Percentiles rank a stretch among this genome's conserved stretches.
phyloP scores from a whole-genome alignment of 1,139 yeast species.

The Yamadazyma oceani region DNA sequence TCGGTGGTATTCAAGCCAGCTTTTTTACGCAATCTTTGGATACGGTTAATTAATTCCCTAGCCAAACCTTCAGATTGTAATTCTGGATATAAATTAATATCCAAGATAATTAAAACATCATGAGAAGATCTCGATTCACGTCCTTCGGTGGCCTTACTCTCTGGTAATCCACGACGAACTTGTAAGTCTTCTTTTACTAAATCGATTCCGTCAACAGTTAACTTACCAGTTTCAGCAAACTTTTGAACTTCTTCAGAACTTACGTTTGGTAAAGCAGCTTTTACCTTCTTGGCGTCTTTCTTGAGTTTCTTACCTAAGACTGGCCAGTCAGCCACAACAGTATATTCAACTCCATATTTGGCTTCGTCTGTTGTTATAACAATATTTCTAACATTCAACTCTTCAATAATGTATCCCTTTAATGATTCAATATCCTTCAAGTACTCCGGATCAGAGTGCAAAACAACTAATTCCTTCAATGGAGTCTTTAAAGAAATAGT shows the following conservation, averaged over 20 bases:
- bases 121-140: slow-evolving; percentile 85
- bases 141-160: slow-evolving; percentile 58
- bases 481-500: slow-evolving; percentile 94
- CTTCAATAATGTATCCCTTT: slow-evolving; percentile 79
- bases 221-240: slow-evolving; percentile 70
- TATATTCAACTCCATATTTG: slow-evolving; percentile 87
- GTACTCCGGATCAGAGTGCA: slow-evolving; percentile 76
- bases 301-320: slow-evolving; percentile 95
- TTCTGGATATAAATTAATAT: slow-evolving; percentile 83
- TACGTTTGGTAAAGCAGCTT: slow-evolving; percentile 84
- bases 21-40: slow-evolving; percentile 96
- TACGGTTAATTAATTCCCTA: slow-evolving; percentile 94
- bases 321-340: slow-evolving; percentile 98
- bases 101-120: slow-evolving; percentile 86
- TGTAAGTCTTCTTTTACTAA: slow-evolving; percentile 85
- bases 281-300: slow-evolving; percentile 90
- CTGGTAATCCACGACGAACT: slow-evolving; percentile 86
- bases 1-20: slow-evolving; percentile 94
- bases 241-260: slow-evolving; percentile 79
- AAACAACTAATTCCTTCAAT: slow-evolving; percentile 79
- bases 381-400: slow-evolving; percentile 87
- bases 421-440: slow-evolving; percentile 77
- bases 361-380: slow-evolving; percentile 89
- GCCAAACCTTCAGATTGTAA: slow-evolving; percentile 92
- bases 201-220: slow-evolving; percentile 86